Percentiles rank a stretch among this genome's conserved stretches.
Conservation (phyloP, 169 alveolate genomes). For the Plasmodium gonderi region DNA sequence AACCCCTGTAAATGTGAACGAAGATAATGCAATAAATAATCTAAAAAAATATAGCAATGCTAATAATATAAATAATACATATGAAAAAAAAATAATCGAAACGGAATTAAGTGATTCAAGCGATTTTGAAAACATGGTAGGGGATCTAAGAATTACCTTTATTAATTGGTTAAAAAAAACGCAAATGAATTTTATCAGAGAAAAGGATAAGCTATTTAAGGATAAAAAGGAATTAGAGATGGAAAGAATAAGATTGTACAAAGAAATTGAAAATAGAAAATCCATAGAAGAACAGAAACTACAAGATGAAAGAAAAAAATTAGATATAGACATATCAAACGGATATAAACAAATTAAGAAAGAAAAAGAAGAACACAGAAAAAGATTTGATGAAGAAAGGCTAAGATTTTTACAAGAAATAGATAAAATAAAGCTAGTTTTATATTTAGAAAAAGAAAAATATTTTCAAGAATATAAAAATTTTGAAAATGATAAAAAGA, state of each 20-base stretch:
- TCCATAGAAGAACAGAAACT: slow-evolving; percentile 42
- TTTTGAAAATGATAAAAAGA: slow-evolving; percentile 84
- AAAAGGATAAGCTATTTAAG: slow-evolving; percentile 74
- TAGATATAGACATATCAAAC: slow-evolving; percentile 84
- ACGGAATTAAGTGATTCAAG: slow-evolving; percentile 76
- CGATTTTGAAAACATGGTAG: slow-evolving; percentile 90
- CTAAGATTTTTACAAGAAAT: slow-evolving; percentile 84
- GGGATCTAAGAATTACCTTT: slow-evolving; percentile 89
- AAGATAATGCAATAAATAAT: slow-evolving; percentile 39
- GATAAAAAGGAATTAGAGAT: slow-evolving; percentile 80
- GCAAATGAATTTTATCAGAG: slow-evolving; percentile 80
- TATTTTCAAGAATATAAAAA: slow-evolving; percentile 80
- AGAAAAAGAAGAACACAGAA: slow-evolving; percentile 89
- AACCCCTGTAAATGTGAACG: slow-evolving; percentile 7
- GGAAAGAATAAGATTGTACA: slow-evolving; percentile 76
- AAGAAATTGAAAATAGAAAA: slow-evolving; percentile 74
- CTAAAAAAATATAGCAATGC: slow-evolving; percentile 12
- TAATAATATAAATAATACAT: slow-evolving; percentile 58
- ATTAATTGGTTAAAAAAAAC: slow-evolving; percentile 89
- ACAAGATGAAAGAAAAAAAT: slow-evolving; percentile 86
- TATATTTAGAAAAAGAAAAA: slow-evolving; percentile 84
- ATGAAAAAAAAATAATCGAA: slow-evolving; percentile 72
- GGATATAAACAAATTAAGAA: slow-evolving; percentile 87
- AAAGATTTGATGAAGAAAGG: slow-evolving; percentile 87
- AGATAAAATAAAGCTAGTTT: slow-evolving; percentile 81